Conservation (phyloP, 2,329 filamentous ascomycete genomes). For the Coniochaeta pulveracea region DNA sequence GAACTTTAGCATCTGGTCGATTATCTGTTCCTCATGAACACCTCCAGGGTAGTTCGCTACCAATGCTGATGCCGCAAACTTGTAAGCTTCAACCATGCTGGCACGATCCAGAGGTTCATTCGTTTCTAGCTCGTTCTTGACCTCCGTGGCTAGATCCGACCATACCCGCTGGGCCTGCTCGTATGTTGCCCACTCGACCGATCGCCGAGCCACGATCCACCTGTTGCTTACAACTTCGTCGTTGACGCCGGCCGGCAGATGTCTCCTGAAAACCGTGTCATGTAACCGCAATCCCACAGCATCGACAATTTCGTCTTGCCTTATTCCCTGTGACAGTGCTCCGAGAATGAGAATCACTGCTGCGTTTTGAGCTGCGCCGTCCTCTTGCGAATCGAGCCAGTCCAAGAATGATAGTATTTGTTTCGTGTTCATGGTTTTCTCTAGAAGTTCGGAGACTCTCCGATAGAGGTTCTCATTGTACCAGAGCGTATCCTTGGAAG, state of each 20-base stretch:
- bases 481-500: no score
- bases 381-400: conserved; percentile 25
- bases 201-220: conserved; percentile 15
- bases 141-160: conserved; percentile 12
- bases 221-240: conserved; percentile 8
- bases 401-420: conserved; percentile 30
- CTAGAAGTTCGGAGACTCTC: conserved; percentile 19
- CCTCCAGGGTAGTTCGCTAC: conserved; percentile 14
- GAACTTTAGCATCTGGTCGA: neutral
- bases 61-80: conserved; percentile 18
- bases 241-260: conserved; percentile 3
- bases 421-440: conserved; percentile 30
- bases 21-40: conserved; percentile 14
- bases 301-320: conserved; percentile 29
- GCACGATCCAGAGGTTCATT: no score
- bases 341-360: conserved; percentile 30
- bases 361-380: conserved; percentile 13
- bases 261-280: conserved; percentile 18
- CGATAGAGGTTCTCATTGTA: conserved; percentile 12
- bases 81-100: conserved; percentile 20
- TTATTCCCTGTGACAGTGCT: conserved; percentile 28
- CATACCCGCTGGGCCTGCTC: conserved; percentile 15
- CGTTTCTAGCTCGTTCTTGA: no score
- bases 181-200: conserved; percentile 15
- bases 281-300: conserved; percentile 26